phyloP scores from a whole-genome alignment of 345 rosid species.

The Corchorus capsularis region DNA sequence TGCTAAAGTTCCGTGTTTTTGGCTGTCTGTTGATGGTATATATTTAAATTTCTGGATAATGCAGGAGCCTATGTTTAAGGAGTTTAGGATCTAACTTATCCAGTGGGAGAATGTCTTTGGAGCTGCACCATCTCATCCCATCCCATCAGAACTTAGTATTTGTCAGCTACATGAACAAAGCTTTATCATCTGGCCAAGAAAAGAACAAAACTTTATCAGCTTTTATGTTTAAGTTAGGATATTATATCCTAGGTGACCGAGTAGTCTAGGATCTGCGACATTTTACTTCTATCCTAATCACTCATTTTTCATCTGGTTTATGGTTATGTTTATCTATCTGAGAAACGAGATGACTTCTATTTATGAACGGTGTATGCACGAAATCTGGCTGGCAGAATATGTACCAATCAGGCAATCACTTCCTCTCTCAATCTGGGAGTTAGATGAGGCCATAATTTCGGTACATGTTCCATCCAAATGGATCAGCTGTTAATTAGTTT shows the following conservation, averaged over 20 bases:
- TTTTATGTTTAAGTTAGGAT: not conserved
- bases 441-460: not conserved
- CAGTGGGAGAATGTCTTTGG: not conserved
- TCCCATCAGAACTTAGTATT: not conserved
- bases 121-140: not conserved
- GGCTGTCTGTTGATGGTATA: not conserved
- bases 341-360: too few relatives aligned
- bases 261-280: not conserved
- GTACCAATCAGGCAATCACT: too few relatives aligned
- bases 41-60: not conserved
- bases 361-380: too few relatives aligned
- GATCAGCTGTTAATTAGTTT: too few relatives aligned
- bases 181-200: not conserved
- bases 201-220: not conserved
- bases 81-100: not conserved
- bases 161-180: not conserved
- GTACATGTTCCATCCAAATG: too few relatives aligned
- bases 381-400: too few relatives aligned
- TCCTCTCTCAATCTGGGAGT: not conserved
- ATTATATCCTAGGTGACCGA: not conserved
- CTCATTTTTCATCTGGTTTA: too few relatives aligned
- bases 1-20: not conserved
- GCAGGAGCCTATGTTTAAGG: slow-evolving; percentile 1
- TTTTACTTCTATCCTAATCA: too few relatives aligned
- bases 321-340: too few relatives aligned